Evolutionary conservation across 495 filamentous ascomycete species (phyloP).

Genomic region (Trichoderma asperelloides): DNA sequence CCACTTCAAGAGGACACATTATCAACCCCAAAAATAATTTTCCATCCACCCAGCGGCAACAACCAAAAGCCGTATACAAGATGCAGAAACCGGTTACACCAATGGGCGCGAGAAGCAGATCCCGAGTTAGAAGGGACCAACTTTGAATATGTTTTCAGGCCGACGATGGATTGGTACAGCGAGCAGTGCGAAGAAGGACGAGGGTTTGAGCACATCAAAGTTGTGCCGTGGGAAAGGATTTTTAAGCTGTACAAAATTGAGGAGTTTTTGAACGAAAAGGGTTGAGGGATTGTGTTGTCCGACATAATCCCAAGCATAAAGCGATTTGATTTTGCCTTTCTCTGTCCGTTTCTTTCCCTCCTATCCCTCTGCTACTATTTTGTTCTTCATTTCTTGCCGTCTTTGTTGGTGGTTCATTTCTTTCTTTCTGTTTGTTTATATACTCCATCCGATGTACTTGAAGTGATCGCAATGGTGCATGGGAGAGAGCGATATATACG

Average conservation of each 20-base stretch:
- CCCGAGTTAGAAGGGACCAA: conserved; percentile 2
- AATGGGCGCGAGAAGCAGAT: conserved; percentile 19
- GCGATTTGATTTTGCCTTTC: too few relatives aligned
- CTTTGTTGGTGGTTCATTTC: too few relatives aligned
- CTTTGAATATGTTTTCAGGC: conserved; percentile 29
- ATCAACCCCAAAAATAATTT: conserved; percentile 23
- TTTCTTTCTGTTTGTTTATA: too few relatives aligned
- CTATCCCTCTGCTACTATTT: too few relatives aligned
- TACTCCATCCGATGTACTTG: too few relatives aligned
- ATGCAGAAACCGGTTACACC: conserved; percentile 32
- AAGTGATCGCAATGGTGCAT: too few relatives aligned
- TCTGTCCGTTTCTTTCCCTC: too few relatives aligned
- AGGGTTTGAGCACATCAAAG: conserved; percentile 28
- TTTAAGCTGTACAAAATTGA: conserved; percentile 13
- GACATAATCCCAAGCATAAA: not conserved
- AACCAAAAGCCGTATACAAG: conserved; percentile 17
- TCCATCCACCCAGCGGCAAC: conserved; percentile 31
- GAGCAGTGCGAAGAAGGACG: conserved; percentile 32
- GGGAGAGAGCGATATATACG: too few relatives aligned
- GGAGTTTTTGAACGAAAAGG: not conserved
- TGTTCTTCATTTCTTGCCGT: too few relatives aligned
- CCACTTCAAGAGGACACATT: not conserved
- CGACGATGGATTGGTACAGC: conserved; percentile 36
- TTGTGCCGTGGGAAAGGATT: conserved; percentile 28
- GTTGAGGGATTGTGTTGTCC: not conserved